Evolutionary conservation across 169 alveolate genomes (phyloP).

Genomic region (Plasmodium blacklocki): DNA sequence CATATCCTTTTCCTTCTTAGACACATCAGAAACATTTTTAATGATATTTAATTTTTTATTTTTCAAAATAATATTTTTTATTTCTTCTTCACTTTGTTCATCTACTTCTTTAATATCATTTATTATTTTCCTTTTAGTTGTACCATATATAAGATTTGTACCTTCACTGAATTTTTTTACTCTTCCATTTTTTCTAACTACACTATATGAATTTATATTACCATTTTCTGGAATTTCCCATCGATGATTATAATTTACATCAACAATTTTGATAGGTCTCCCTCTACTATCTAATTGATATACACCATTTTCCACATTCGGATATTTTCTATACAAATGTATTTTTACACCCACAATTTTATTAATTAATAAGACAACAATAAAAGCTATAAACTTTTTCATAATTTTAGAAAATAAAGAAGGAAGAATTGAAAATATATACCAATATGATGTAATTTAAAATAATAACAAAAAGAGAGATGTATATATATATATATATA

Average conservation of each 20-base stretch:
- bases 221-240: conserved; percentile 73
- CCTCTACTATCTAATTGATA: conserved; percentile 68
- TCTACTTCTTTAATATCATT: conserved; percentile 1
- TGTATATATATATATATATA: conserved; percentile 7
- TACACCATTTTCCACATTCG: conserved; percentile 72
- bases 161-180: conserved; percentile 75
- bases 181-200: conserved; percentile 68
- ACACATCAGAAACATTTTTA: conserved; percentile 51
- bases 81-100: conserved; percentile 28
- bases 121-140: conserved; percentile 20
- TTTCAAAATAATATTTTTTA: conserved; percentile 36
- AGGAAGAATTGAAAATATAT: no score
- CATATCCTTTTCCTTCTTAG: conserved; percentile 32
- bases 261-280: conserved; percentile 69
- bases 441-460: background rate
- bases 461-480: background rate
- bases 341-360: conserved; percentile 24
- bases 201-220: conserved; percentile 47
- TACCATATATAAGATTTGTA: conserved; percentile 70
- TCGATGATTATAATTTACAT: conserved; percentile 56
- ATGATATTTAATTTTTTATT: conserved; percentile 17
- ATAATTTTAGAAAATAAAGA: background rate
- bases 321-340: conserved; percentile 34
- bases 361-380: conserved; percentile 19
- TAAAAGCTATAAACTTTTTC: conserved; percentile 30